phyloP scores from a whole-genome alignment of 192 early-diverging fungal genomes.

The Rhizophagus clarus region DNA sequence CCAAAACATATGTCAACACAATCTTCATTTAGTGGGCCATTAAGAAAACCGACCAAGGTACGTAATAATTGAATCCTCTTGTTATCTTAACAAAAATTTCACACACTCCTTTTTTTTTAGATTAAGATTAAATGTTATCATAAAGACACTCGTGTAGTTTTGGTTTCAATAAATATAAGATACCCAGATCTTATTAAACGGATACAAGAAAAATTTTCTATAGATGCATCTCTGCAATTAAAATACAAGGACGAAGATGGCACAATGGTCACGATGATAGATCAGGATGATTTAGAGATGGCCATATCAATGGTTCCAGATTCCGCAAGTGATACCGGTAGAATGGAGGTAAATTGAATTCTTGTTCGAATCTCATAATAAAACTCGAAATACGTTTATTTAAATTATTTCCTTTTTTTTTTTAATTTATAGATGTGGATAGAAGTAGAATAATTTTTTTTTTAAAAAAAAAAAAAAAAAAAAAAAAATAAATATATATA shows the following conservation, averaged over 20 bases:
- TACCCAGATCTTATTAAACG: constrained; percentile 54
- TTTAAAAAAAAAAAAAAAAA: not conserved
- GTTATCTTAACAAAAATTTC: not conserved
- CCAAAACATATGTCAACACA: constrained; percentile 7
- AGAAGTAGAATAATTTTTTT: not conserved
- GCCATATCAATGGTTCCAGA: constrained; percentile 34
- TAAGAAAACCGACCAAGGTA: not conserved
- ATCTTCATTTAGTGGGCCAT: not conserved
- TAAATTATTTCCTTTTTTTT: not conserved
- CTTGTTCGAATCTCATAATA: not conserved
- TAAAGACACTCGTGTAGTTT: constrained; percentile 64
- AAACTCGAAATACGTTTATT: not conserved
- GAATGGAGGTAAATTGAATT: constrained; percentile 28
- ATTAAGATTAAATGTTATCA: constrained; percentile 69
- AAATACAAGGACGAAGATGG: constrained; percentile 89
- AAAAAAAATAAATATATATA: too few relatives aligned
- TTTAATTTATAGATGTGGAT: not conserved
- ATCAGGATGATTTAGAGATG: constrained; percentile 88
- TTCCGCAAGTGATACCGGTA: not conserved
- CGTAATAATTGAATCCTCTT: not conserved
- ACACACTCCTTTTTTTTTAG: constrained; percentile 26
- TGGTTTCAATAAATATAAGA: constrained; percentile 53
- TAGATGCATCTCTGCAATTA: constrained; percentile 52
- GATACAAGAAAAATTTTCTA: constrained; percentile 66
- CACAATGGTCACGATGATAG: constrained; percentile 83